Evolutionary conservation across 139 green algal genomes (phyloP).

Genomic region (Picochlorum sp.): DNA sequence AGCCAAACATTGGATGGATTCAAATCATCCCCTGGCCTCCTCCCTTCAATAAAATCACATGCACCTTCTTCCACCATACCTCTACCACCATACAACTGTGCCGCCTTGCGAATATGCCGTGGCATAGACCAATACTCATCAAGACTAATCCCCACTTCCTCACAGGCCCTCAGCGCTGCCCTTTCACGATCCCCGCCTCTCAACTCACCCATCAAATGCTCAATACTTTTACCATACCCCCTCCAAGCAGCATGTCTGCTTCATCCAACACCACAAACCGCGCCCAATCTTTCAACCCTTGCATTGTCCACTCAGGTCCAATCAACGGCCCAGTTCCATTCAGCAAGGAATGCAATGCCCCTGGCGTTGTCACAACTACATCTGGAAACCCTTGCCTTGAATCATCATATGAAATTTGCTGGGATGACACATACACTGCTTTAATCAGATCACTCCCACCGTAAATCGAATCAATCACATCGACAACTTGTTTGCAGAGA

Average conservation of each 20-base stretch:
- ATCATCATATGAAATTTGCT: constrained; percentile 43
- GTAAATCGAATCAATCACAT: constrained; percentile 20
- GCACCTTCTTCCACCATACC: constrained; percentile 45
- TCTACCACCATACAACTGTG: constrained; percentile 18
- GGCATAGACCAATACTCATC: constrained; percentile 40
- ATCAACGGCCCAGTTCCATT: constrained; percentile 32
- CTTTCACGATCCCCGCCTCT: constrained; percentile 43
- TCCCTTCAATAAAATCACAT: constrained; percentile 1
- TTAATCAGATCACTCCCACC: constrained; percentile 12
- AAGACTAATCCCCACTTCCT: constrained; percentile 38
- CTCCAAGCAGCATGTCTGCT: constrained; percentile 82
- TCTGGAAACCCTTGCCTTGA: constrained; percentile 51
- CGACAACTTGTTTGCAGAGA: constrained; percentile 73
- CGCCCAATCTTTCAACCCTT: constrained; percentile 33
- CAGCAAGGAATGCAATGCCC: constrained; percentile 44
- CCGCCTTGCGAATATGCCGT: constrained; percentile 39
- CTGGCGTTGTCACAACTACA: constrained; percentile 66
- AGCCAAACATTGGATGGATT: constrained; percentile 16
- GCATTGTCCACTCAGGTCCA: constrained; percentile 56
- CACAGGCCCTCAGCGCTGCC: constrained; percentile 27
- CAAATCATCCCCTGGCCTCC: background rate
- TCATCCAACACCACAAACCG: constrained; percentile 85
- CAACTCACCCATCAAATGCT: constrained; percentile 52
- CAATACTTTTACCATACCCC: constrained; percentile 51
- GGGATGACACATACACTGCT: constrained; percentile 31